These are phyloP conservation scores for Dictyostelium capitatum DNA, from an alignment of 78 protist genomes.

Conservation along the genomic window DNA sequence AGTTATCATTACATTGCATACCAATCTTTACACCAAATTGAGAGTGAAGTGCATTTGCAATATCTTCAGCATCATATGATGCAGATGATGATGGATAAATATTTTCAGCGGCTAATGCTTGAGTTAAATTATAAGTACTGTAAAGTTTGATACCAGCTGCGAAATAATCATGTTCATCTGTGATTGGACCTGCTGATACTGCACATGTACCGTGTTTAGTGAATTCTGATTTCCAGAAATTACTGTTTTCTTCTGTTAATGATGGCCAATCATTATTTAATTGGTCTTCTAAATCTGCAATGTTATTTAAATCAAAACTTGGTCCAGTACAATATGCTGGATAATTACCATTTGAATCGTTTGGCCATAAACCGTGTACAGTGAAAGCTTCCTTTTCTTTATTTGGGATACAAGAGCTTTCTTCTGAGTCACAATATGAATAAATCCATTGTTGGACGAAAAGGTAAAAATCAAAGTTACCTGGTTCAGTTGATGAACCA, in stretches of 20 bases:
- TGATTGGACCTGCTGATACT: conserved; percentile 41
- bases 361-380: conserved; percentile 68
- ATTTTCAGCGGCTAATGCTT: background rate
- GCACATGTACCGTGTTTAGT: conserved; percentile 60
- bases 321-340: conserved; percentile 53
- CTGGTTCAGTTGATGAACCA: conserved; percentile 17
- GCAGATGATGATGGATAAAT: background rate
- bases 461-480: conserved; percentile 60
- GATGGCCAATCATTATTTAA: conserved; percentile 41
- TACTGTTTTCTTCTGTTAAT: conserved; percentile 48
- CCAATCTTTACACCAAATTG: conserved; percentile 16
- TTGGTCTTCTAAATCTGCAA: background rate
- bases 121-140: conserved; percentile 34
- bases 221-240: conserved; percentile 63
- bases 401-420: background rate
- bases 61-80: background rate
- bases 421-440: conserved; percentile 37
- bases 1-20: conserved; percentile 12
- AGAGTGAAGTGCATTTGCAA: background rate
- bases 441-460: conserved; percentile 77
- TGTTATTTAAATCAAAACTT: background rate
- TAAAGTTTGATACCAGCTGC: conserved; percentile 17
- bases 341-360: conserved; percentile 55
- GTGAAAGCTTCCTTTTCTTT: conserved; percentile 60
- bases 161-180: conserved; percentile 21